Conservation (phyloP, 2,329 filamentous ascomycete genomes). For the Ceratocystis cubensis region DNA sequence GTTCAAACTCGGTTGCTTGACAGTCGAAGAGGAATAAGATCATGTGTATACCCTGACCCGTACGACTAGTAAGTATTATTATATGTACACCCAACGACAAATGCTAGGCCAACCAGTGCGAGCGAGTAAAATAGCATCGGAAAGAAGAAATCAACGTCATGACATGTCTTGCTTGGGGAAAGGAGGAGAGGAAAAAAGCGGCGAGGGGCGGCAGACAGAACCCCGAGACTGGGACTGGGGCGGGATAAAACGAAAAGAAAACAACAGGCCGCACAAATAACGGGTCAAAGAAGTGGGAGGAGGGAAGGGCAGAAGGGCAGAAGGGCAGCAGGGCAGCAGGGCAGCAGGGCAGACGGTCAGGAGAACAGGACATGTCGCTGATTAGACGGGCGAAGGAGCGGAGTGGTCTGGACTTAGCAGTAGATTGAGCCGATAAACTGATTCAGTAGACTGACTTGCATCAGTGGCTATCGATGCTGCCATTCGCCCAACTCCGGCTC, state of each 20-base stretch:
- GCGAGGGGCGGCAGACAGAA: neutral
- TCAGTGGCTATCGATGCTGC: neutral
- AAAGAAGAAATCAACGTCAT: neutral
- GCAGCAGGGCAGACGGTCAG: neutral
- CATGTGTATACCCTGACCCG: no score
- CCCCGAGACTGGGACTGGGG: neutral
- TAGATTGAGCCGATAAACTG: no score
- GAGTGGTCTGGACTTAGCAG: no score
- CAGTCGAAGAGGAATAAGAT: no score
- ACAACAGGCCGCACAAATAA: neutral
- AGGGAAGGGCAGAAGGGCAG: no score
- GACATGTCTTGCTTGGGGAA: neutral
- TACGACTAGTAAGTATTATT: no score
- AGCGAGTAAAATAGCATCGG: neutral
- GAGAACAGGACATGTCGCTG: neutral
- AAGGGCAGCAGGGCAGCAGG: no score
- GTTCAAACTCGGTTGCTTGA: no score
- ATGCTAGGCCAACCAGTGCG: neutral
- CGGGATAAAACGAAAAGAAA: neutral
- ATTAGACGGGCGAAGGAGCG: neutral
- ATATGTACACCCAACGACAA: neutral
- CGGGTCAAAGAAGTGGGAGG: neutral
- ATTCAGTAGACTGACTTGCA: no score
- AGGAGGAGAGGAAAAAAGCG: neutral
- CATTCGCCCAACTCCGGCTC: neutral